These are phyloP conservation scores for Kingdonia uniflora DNA, from an alignment of 164 flowering plant genomes.

Conservation along the genomic window DNA sequence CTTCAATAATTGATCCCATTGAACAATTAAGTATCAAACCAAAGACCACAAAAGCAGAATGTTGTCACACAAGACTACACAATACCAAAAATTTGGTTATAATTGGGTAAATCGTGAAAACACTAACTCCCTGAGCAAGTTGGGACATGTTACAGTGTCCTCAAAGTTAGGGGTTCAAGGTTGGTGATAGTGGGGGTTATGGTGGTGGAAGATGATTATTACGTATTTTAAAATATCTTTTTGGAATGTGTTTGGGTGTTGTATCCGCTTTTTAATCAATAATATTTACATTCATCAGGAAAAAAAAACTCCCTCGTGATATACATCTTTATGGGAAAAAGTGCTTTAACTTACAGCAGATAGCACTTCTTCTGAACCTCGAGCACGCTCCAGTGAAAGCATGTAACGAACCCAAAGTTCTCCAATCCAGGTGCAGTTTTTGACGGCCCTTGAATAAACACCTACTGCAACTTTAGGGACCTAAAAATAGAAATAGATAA, in stretches of 20 bases:
- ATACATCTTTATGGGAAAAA: background rate
- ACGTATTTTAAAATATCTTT: background rate
- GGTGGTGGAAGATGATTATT: background rate
- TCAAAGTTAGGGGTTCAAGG: too few relatives aligned
- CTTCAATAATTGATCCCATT: too few relatives aligned
- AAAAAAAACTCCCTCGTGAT: background rate
- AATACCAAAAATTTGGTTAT: too few relatives aligned
- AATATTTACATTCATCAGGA: too few relatives aligned
- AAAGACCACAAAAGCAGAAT: too few relatives aligned
- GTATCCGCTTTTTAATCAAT: too few relatives aligned
- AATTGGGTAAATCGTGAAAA: background rate
- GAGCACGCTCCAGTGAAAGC: slow-evolving; percentile 65
- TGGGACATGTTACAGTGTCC: too few relatives aligned
- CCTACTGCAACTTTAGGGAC: slow-evolving; percentile 41
- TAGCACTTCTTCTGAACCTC: slow-evolving; percentile 57
- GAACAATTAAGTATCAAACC: too few relatives aligned
- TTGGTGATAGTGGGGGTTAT: background rate
- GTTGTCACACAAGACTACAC: too few relatives aligned
- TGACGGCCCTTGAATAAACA: slow-evolving; percentile 68
- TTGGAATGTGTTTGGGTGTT: background rate
- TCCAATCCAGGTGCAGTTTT: slow-evolving; percentile 84
- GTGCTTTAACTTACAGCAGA: slow-evolving; percentile 42
- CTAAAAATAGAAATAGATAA: slow-evolving; percentile 24
- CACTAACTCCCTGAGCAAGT: background rate
- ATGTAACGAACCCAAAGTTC: slow-evolving; percentile 80